Base-by-base conservation (phyloP, 176 grass and related monocot genomes). In the Aegilops speltoides region DNA sequence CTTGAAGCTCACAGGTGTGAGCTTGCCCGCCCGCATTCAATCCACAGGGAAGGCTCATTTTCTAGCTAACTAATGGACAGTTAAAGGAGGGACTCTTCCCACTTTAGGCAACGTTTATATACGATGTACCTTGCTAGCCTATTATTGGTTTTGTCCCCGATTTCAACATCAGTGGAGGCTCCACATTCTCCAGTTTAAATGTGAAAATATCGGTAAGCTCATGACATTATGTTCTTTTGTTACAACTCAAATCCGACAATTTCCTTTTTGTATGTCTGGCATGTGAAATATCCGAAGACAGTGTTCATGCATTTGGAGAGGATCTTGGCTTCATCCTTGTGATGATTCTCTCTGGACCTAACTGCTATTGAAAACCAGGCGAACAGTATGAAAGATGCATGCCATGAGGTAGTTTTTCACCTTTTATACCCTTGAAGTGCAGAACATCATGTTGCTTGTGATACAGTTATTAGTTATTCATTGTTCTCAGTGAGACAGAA, bases 241-340 rank as follows among this genome's bases (percentile, higher is more conserved):
- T 37, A 54, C 24, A 57, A 78, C 68, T 12, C 32, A 64, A 85
- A 7, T 59, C 17, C 56, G 11, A 14, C 6, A 10, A 68, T 77
- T 8, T 37, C 36, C 1, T 8, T 76, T 10, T 40, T 69, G 5
- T 26, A 3, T 26, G 7, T 20, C 79, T 80, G 11, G 68, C 57
- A 76, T 84, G 61, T 84, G 61, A 63, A 76, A 32, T 50, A 76
- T 85, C 46, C 70, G 34, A 71, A 70, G 37, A 68, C 7, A 66
- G 26, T 43, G 17, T 75, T 22, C 4, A 15, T 79, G 19, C 24
- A 36, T 66, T 67, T 61, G 4, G 66, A 76, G 57, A 20, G 46
- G 16, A 84, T 59, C 81, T 75, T 84, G 43, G 16, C 43, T 79
- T 38, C 6, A 67, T 60, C 34, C 48, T 65, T 40, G 31, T 24